These are phyloP conservation scores for Akanthomyces muscarius DNA, from an alignment of 2,329 filamentous ascomycete species.

Conservation along the genomic window DNA sequence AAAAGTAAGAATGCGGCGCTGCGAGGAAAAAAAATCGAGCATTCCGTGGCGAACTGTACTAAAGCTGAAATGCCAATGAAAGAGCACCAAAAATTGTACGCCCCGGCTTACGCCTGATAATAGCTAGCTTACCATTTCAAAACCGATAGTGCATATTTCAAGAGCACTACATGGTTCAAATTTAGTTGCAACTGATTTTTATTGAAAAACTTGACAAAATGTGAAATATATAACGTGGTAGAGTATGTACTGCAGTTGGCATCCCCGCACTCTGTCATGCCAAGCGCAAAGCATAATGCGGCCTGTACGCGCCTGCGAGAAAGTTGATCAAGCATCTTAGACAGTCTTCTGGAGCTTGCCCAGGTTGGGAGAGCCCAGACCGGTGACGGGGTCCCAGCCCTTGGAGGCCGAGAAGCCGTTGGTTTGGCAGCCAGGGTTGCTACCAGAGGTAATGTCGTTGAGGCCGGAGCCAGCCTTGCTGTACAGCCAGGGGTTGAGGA, in stretches of 20 bases:
- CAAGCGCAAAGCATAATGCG: not conserved
- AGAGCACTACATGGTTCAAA: no score
- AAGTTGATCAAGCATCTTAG: conserved; percentile 1
- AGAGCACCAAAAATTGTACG: no score
- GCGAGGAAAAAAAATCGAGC: no score
- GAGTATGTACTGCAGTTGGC: not conserved
- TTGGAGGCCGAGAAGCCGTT: conserved; percentile 12
- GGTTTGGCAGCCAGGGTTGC: conserved; percentile 19
- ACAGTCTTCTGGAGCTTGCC: conserved; percentile 5
- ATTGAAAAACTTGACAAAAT: not conserved
- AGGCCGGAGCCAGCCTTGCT: conserved; percentile 21
- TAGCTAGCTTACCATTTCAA: no score
- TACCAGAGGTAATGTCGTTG: conserved; percentile 22
- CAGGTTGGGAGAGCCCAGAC: conserved; percentile 20
- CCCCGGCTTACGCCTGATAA: no score
- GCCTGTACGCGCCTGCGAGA: not conserved
- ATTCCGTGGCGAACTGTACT: no score
- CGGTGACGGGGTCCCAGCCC: conserved; percentile 33
- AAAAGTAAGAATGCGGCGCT: no score
- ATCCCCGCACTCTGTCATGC: not conserved
- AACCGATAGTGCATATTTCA: no score
- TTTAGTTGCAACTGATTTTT: not conserved
- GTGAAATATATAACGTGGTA: not conserved
- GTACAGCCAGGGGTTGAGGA: conserved; percentile 42
- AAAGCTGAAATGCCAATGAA: no score